Evolutionary conservation across 192 early-diverging fungal genomes (phyloP).

Genomic region (Coemansia sp.): DNA sequence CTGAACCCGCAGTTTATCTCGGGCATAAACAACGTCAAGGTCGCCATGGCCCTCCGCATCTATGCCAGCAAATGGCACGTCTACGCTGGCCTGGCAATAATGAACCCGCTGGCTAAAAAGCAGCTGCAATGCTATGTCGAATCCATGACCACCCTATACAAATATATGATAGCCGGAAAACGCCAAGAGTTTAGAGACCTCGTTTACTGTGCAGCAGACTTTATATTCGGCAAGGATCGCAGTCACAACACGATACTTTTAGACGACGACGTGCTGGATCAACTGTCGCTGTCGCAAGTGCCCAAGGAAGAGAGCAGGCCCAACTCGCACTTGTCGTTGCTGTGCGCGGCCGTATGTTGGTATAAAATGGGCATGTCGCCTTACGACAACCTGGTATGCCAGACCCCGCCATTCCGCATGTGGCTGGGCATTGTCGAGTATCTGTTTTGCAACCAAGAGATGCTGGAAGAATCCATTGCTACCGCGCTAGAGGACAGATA

Average conservation of each 20-base stretch:
- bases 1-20: constrained; percentile 80
- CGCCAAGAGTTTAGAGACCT: constrained; percentile 72
- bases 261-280: constrained; percentile 81
- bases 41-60: constrained; percentile 89
- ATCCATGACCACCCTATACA: constrained; percentile 88
- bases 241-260: constrained; percentile 68
- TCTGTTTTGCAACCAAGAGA: constrained; percentile 73
- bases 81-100: constrained; percentile 88
- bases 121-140: constrained; percentile 89
- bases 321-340: constrained; percentile 91
- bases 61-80: constrained; percentile 97
- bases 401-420: constrained; percentile 91
- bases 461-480: constrained; percentile 84
- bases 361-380: constrained; percentile 77
- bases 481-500: constrained; percentile 75
- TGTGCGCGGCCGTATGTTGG: constrained; percentile 97
- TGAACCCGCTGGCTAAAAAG: constrained; percentile 82
- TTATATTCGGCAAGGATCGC: constrained; percentile 75
- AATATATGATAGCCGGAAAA: constrained; percentile 89
- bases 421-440: constrained; percentile 96
- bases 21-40: constrained; percentile 97
- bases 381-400: constrained; percentile 92
- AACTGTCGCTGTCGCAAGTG: constrained; percentile 84
- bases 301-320: constrained; percentile 64
- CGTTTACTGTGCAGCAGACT: constrained; percentile 71